Conservation (phyloP, 495 filamentous ascomycete species). For the Pseudotulostoma volvatum region DNA sequence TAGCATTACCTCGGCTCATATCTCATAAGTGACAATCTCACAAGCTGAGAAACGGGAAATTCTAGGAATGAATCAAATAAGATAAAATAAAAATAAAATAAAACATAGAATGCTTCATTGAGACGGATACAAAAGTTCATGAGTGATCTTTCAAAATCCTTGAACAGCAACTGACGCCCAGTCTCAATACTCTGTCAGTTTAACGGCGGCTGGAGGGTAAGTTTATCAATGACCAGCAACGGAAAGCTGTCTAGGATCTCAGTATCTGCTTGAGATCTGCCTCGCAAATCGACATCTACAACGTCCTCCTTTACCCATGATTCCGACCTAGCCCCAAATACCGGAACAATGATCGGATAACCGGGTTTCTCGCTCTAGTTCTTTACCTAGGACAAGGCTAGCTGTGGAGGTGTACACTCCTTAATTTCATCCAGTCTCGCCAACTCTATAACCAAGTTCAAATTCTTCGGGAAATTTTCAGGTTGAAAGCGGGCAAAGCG, state of each 20-base stretch:
- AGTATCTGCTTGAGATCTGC: constrained; percentile 36
- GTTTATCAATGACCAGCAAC: constrained; percentile 2
- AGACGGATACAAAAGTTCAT: too few relatives aligned
- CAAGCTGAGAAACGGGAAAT: too few relatives aligned
- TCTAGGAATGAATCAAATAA: too few relatives aligned
- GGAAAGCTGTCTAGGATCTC: constrained; percentile 6
- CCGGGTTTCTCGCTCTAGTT: constrained; percentile 29
- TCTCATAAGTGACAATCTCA: too few relatives aligned
- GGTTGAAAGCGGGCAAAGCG: constrained; percentile 46
- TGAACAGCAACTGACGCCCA: too few relatives aligned
- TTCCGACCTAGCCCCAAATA: constrained; percentile 46
- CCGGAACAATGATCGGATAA: constrained; percentile 49
- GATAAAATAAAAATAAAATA: too few relatives aligned
- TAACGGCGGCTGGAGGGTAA: constrained; percentile 1
- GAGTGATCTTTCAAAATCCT: too few relatives aligned
- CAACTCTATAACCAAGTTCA: constrained; percentile 43
- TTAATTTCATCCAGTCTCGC: constrained; percentile 46
- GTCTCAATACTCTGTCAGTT: constrained; percentile 1
- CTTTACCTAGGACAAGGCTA: constrained; percentile 53
- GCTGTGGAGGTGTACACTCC: constrained; percentile 47
- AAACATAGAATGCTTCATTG: too few relatives aligned
- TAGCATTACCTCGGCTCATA: too few relatives aligned
- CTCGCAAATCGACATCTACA: constrained; percentile 23
- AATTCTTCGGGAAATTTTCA: constrained; percentile 50
- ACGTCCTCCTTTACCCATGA: constrained; percentile 36